Base-by-base conservation (phyloP, 2,329 filamentous ascomycete species). In the Cephalotrichum gorgonifer region DNA sequence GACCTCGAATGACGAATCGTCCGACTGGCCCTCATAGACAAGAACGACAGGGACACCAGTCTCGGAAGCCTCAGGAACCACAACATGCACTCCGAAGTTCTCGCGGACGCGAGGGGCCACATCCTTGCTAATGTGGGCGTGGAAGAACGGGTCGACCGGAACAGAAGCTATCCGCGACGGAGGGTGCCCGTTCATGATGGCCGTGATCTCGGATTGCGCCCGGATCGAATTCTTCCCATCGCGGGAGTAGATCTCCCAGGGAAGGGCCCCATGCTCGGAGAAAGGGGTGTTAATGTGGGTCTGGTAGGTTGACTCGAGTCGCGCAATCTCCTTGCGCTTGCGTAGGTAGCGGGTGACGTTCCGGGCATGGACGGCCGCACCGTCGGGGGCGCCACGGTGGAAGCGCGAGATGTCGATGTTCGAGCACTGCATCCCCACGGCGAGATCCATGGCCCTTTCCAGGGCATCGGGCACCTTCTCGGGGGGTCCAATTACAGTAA, bases 261-360 rank as follows among this genome's bases (percentile, higher is more conserved):
- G 83, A 42, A 86, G 79, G 11, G 81, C 81, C 31, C 83, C 83
- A 42, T 87, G 81, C 45, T 78, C 73, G 3, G 79, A 76, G 54
- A 76, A 78, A 1, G 88, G 87, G 2, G 89, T 83, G 58, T 91
- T 86, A 62, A 97, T 94, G 63, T 88, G 86, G n/a, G 89, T 84
- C 59, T 86, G 79, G 65, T 95, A 87, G 44, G 79, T 69, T 52
- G 78, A 79, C 70, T 96, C 89, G 14, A 98, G 75, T 47, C 88
- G 81, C 57, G 87, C 80, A 57, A 97, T 84, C 56, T 91, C 86
- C 57, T 82, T 79, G 43, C 87, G 85, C 59, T 93, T 81, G 50
- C 83, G 83, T 47, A 97, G 75, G 66, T 98, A 98, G 49, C 88
- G 83, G 1, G 90, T 93, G 50, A 98, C 73, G 57, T 91, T 86